Evolutionary conservation across 2,329 filamentous ascomycete species (phyloP).

Genomic region (Leptographium lundbergii): DNA sequence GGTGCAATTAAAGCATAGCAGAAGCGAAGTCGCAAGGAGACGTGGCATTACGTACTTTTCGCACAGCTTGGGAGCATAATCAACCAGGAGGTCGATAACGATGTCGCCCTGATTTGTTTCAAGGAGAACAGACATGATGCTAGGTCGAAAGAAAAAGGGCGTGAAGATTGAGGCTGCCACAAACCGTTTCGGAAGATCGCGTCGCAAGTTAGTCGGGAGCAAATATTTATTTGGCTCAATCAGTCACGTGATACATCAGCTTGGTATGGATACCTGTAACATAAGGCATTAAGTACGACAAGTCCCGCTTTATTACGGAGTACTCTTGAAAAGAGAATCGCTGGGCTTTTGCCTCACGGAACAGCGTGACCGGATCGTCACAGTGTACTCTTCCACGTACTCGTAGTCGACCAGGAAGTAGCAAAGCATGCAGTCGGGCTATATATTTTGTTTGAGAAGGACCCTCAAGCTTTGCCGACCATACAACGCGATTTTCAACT

Average conservation of each 20-base stretch:
- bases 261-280: neutral
- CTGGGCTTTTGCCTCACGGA: too few species aligned
- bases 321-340: too few species aligned
- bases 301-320: too few species aligned
- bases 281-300: too few species aligned
- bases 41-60: conserved; percentile 67
- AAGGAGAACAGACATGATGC: conserved; percentile 74
- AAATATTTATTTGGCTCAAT: neutral
- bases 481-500: too few species aligned
- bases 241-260: neutral
- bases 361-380: too few species aligned
- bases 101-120: conserved; percentile 91
- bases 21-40: neutral
- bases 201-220: neutral
- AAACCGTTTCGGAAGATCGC: neutral
- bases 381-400: too few species aligned
- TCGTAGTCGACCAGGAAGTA: too few species aligned
- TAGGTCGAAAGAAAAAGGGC: neutral
- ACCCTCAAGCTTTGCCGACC: too few species aligned
- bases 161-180: neutral
- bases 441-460: too few species aligned
- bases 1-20: neutral
- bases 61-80: conserved; percentile 82
- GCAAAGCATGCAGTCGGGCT: too few species aligned
- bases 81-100: conserved; percentile 82